These are phyloP conservation scores for Fusarium paranaense DNA, from an alignment of 2,329 filamentous ascomycete genomes.

Conservation along the genomic window DNA sequence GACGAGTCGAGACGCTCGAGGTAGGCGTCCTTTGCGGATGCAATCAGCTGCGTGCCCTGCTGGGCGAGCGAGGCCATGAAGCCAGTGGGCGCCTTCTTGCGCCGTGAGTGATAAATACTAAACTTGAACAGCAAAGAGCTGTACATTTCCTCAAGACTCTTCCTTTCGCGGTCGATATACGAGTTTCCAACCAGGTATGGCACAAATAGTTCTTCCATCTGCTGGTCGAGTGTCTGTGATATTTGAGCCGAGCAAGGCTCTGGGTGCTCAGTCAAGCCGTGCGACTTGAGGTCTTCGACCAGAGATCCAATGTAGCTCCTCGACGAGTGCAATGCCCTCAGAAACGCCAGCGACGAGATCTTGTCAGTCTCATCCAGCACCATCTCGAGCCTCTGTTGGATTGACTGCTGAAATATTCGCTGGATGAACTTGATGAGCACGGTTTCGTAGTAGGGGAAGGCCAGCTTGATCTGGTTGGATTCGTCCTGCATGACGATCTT, in stretches of 20 bases:
- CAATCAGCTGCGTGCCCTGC: slow-evolving; percentile 87
- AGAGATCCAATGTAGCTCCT: slow-evolving; percentile 87
- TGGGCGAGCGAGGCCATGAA: slow-evolving; percentile 95
- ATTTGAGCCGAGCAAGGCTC: slow-evolving; percentile 91
- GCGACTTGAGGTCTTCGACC: slow-evolving; percentile 92
- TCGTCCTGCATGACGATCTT: slow-evolving; percentile 97
- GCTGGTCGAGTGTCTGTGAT: slow-evolving; percentile 78
- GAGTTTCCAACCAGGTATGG: slow-evolving; percentile 76
- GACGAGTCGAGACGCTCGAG: slow-evolving; percentile 89
- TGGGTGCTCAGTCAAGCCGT: slow-evolving; percentile 94
- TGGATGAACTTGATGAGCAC: slow-evolving; percentile 94
- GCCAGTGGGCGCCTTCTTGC: slow-evolving; percentile 89
- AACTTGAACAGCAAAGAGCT: slow-evolving; percentile 96
- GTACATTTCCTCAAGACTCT: slow-evolving; percentile 82
- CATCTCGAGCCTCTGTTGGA: slow-evolving; percentile 95
- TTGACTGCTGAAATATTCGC: slow-evolving; percentile 96
- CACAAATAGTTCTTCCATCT: slow-evolving; percentile 82
- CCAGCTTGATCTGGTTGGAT: slow-evolving; percentile 94
- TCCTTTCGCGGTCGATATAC: slow-evolving; percentile 77
- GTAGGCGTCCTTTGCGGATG: slow-evolving; percentile 90
- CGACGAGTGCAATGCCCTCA: slow-evolving; percentile 90
- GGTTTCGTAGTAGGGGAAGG: slow-evolving; percentile 96
- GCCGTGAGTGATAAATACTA: slow-evolving; percentile 89
- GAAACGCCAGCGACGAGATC: slow-evolving; percentile 90
- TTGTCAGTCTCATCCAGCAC: slow-evolving; percentile 94